Evolutionary conservation across 2,329 filamentous ascomycete genomes (phyloP).

Genomic region (Cladophialophora bantiana): DNA sequence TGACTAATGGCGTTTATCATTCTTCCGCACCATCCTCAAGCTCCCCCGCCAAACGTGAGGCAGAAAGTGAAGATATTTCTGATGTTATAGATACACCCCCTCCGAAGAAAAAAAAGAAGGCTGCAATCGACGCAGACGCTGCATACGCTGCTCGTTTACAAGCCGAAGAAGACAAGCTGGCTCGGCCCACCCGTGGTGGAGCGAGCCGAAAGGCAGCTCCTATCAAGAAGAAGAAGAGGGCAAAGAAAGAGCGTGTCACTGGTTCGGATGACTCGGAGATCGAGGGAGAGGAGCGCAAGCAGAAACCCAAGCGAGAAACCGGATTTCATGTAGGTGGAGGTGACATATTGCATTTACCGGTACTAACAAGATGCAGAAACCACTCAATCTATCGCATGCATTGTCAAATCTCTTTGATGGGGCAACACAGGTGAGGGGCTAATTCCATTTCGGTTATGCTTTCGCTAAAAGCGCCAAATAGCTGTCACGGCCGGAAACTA

Average conservation of each 20-base stretch:
- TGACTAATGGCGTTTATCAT: slow-evolving; percentile 48
- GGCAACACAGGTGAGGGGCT: slow-evolving; percentile 52
- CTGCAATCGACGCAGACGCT: slow-evolving; percentile 80
- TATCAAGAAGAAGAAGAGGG: slow-evolving; percentile 67
- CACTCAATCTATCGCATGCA: slow-evolving; percentile 54
- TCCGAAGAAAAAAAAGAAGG: slow-evolving; percentile 68
- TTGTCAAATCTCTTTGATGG: slow-evolving; percentile 54
- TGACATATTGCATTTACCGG: slow-evolving; percentile 18
- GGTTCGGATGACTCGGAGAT: slow-evolving; percentile 76
- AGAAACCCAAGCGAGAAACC: slow-evolving; percentile 76
- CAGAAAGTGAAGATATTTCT: slow-evolving; percentile 50
- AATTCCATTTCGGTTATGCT: slow-evolving; percentile 10
- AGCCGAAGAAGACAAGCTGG: slow-evolving; percentile 84
- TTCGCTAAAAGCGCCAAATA: slow-evolving; percentile 48
- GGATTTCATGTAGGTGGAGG: slow-evolving; percentile 77
- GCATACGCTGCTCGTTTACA: slow-evolving; percentile 86
- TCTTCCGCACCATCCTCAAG: slow-evolving; percentile 41
- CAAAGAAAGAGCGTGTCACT: slow-evolving; percentile 58
- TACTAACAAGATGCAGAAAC: slow-evolving; percentile 48
- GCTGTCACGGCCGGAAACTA: slow-evolving; percentile 91
- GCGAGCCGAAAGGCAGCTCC: slow-evolving; percentile 64
- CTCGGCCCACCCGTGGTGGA: slow-evolving; percentile 78
- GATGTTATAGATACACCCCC: slow-evolving; percentile 50
- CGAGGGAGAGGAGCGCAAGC: slow-evolving; percentile 65
- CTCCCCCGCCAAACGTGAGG: slow-evolving; percentile 52